These are phyloP conservation scores for Paramecium caudatum DNA, from an alignment of 73 alveolate genomes.

Conservation along the genomic window DNA sequence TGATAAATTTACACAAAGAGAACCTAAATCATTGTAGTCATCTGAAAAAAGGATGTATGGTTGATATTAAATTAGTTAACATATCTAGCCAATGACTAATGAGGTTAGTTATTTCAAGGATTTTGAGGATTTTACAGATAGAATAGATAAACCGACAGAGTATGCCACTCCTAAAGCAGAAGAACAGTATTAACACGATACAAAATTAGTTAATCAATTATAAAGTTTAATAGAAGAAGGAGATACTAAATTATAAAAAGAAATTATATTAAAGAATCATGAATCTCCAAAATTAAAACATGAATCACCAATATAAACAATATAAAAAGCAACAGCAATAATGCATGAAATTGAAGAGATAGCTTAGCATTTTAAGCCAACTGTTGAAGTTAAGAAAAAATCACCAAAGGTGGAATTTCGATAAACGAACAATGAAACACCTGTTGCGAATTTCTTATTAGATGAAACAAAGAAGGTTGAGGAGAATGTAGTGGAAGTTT, in stretches of 20 bases:
- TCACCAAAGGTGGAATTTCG: conserved; percentile 28
- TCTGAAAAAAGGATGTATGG: background rate
- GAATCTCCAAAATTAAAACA: background rate
- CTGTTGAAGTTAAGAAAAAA: too few relatives aligned
- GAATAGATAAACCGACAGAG: conserved; percentile 65
- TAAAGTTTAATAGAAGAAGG: conserved; percentile 37
- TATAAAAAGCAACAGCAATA: background rate
- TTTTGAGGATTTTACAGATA: conserved; percentile 28
- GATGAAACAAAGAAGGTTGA: background rate
- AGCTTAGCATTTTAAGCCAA: too few relatives aligned
- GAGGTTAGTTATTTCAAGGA: conserved; percentile 56
- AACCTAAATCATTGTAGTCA: conserved; percentile 29
- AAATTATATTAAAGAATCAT: background rate
- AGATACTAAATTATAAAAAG: background rate
- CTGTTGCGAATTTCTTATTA: background rate
- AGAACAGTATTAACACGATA: conserved; percentile 15
- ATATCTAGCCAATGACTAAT: background rate
- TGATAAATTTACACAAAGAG: conserved; percentile 57
- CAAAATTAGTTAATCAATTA: background rate
- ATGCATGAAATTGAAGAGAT: background rate
- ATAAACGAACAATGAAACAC: conserved; percentile 30
- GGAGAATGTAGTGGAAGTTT: background rate
- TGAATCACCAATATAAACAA: background rate
- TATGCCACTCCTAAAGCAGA: conserved; percentile 40
- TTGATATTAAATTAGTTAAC: background rate